These are phyloP conservation scores for Podospora didyma DNA, from an alignment of 495 filamentous ascomycete genomes.

Conservation along the genomic window DNA sequence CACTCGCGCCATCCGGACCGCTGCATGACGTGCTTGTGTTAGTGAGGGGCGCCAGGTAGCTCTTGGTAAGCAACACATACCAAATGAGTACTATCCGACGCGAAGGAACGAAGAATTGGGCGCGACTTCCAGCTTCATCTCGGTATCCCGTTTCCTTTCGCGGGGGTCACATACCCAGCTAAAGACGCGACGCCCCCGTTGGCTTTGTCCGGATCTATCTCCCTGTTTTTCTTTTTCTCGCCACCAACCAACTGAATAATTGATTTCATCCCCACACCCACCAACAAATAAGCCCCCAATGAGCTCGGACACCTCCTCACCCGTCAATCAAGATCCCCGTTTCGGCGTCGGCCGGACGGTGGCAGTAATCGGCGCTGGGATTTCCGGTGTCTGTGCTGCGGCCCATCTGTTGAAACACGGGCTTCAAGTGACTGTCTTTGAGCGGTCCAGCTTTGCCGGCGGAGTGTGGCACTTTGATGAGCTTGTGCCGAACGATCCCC, in stretches of 20 bases:
- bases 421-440: conserved; percentile 60
- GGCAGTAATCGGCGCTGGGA: conserved; percentile 67
- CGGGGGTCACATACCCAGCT: too few species aligned
- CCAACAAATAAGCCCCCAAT: too few species aligned
- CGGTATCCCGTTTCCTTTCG: too few species aligned
- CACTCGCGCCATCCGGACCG: neutral
- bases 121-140: too few species aligned
- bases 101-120: too few species aligned
- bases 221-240: neutral
- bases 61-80: neutral
- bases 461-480: conserved; percentile 68
- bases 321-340: neutral
- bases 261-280: neutral
- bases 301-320: neutral
- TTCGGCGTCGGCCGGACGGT: conserved; percentile 32
- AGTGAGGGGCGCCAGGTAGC: neutral
- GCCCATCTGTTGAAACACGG: conserved; percentile 57
- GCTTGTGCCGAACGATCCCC: conserved; percentile 50
- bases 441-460: conserved; percentile 54
- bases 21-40: neutral
- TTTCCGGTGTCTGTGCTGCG: conserved; percentile 61
- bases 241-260: neutral
- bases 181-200: too few species aligned
- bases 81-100: too few species aligned
- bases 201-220: neutral